Conservation (phyloP, 257 asterid species). For the Solanum sejunctum region DNA sequence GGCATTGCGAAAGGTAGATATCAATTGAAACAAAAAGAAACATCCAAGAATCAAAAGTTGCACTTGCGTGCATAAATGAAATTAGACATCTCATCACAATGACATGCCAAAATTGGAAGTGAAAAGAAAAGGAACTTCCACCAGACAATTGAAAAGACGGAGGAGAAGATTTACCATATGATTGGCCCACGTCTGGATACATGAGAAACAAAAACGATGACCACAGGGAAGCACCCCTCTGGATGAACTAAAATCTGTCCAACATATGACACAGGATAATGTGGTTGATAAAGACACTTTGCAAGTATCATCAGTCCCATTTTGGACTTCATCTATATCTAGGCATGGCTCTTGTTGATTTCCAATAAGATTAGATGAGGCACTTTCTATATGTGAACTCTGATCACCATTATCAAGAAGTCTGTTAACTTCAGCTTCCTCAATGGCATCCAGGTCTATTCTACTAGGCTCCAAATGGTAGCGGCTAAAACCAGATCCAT, state of each 20-base stretch:
- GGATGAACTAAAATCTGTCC: slow-evolving; percentile 69
- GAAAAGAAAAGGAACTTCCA: not conserved
- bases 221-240: slow-evolving; percentile 91
- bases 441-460: slow-evolving; percentile 11
- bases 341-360: slow-evolving; percentile 10
- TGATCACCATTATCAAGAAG: slow-evolving; percentile 6
- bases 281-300: slow-evolving; percentile 22
- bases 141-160: not conserved
- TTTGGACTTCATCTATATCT: slow-evolving; percentile 12
- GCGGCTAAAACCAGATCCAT: slow-evolving; percentile 7
- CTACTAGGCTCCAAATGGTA: slow-evolving; percentile 2
- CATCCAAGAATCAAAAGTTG: not conserved
- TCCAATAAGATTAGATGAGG: slow-evolving; percentile 7
- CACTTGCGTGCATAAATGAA: not conserved
- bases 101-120: not conserved
- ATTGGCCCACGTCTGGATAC: slow-evolving; percentile 80
- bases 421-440: slow-evolving; percentile 18
- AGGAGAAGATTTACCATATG: slow-evolving; percentile 35
- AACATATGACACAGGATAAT: slow-evolving; percentile 84
- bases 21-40: not conserved
- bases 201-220: slow-evolving; percentile 81
- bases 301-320: slow-evolving; percentile 8
- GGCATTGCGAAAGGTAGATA: not conserved
- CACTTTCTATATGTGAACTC: slow-evolving; percentile 1
- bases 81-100: not conserved